These are phyloP conservation scores for Strobilomyces confusus DNA, from an alignment of 768 basidiomycete genomes.

Conservation along the genomic window DNA sequence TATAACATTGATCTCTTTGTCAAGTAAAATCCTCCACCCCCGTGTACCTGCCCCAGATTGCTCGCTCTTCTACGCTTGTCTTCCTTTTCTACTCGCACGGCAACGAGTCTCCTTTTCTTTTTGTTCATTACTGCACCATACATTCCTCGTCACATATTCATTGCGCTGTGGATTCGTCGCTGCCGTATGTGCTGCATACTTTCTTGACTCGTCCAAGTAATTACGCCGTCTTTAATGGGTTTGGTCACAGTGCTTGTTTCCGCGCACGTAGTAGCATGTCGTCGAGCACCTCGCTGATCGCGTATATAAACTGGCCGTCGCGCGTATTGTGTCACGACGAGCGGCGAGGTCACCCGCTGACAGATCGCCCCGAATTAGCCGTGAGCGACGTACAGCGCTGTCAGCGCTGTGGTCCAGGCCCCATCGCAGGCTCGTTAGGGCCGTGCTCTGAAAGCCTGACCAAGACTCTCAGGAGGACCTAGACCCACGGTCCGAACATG, in stretches of 20 bases:
- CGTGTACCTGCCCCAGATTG: constrained; percentile 7
- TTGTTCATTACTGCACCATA: background rate
- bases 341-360: background rate
- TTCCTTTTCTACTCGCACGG: constrained; percentile 1
- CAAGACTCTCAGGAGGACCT: too few relatives aligned
- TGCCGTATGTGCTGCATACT: constrained; percentile 12
- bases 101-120: background rate
- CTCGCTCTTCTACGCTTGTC: background rate
- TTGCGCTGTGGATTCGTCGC: constrained; percentile 9
- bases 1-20: constrained; percentile 13
- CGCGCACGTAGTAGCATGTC: background rate
- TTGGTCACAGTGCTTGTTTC: background rate
- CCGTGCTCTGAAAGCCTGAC: too few relatives aligned
- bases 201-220: constrained; percentile 12
- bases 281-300: background rate
- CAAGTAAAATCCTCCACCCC: constrained; percentile 12
- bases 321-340: too few relatives aligned
- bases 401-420: too few relatives aligned
- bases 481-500: too few relatives aligned
- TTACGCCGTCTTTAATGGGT: constrained; percentile 22
- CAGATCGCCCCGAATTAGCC: too few relatives aligned
- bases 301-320: background rate
- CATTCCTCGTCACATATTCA: background rate
- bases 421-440: too few relatives aligned
- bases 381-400: too few relatives aligned